A percentile compares a stretch with the other conserved stretches of the same genome.
These are phyloP conservation scores for Thraustochytrium sp. DNA, from an alignment of 352 stramenopile species.

Conservation along the genomic window DNA sequence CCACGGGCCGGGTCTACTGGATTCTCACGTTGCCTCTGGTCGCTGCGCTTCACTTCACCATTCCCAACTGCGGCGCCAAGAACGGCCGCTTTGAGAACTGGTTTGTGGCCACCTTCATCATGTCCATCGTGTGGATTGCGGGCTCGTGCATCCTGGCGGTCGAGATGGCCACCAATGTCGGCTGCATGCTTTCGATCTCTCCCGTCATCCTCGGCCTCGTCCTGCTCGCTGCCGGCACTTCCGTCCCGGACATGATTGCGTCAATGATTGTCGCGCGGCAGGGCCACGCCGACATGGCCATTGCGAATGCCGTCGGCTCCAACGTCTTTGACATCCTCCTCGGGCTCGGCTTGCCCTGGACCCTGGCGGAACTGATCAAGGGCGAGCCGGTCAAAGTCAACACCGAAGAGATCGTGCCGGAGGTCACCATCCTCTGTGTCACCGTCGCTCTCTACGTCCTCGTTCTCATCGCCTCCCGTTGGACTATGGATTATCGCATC, in stretches of 20 bases:
- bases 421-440: background rate
- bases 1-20: slow-evolving; percentile 28
- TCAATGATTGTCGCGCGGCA: slow-evolving; percentile 56
- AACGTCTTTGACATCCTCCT: slow-evolving; percentile 73
- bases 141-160: slow-evolving; percentile 54
- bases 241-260: slow-evolving; percentile 53
- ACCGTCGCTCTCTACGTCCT: slow-evolving; percentile 20
- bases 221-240: slow-evolving; percentile 53
- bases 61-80: slow-evolving; percentile 20
- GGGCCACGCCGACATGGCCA: slow-evolving; percentile 63
- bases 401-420: background rate
- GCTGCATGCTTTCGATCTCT: slow-evolving; percentile 48
- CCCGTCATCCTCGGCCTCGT: slow-evolving; percentile 52
- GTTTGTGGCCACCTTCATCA: slow-evolving; percentile 50
- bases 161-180: slow-evolving; percentile 42
- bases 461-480: slow-evolving; percentile 5
- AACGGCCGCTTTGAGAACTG: slow-evolving; percentile 9
- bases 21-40: slow-evolving; percentile 11
- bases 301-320: slow-evolving; percentile 65
- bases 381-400: background rate
- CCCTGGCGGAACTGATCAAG: slow-evolving; percentile 47
- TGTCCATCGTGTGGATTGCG: slow-evolving; percentile 55
- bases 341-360: slow-evolving; percentile 67
- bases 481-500: slow-evolving; percentile 10
- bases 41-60: background rate